Evolutionary conservation across 768 basidiomycete species (phyloP).

Genomic region (Vararia minispora): DNA sequence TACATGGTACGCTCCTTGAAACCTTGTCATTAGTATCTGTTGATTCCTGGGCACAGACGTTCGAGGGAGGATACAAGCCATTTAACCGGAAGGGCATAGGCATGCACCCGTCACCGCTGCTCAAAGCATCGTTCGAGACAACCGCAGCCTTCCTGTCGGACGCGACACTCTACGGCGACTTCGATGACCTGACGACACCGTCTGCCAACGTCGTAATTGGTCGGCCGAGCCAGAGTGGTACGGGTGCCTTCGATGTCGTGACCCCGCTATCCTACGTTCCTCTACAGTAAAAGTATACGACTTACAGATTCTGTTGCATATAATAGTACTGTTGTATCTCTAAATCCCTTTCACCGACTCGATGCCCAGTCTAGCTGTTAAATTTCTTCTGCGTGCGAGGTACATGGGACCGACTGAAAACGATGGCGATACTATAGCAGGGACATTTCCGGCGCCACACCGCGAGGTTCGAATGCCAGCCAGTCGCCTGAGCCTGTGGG

Average conservation of each 20-base stretch:
- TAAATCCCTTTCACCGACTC: no score
- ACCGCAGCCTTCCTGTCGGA: constrained; percentile 87
- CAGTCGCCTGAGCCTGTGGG: constrained; percentile 91
- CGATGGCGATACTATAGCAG: constrained; percentile 9
- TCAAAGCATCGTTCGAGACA: constrained; percentile 97
- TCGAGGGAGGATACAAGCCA: constrained; percentile 95
- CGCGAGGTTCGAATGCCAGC: constrained; percentile 85
- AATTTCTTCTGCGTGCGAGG: no score
- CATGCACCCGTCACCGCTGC: constrained; percentile 84
- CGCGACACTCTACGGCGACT: constrained; percentile 90
- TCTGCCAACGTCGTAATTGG: constrained; percentile 90
- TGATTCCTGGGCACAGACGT: constrained; percentile 55
- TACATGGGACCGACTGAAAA: no score
- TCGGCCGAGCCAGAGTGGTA: constrained; percentile 81
- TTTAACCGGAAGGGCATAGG: constrained; percentile 96
- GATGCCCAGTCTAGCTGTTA: no score
- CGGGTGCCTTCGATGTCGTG: constrained; percentile 86
- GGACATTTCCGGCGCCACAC: constrained; percentile 36
- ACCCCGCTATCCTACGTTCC: no score
- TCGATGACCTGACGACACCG: constrained; percentile 83
- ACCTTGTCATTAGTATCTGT: constrained; percentile 1
- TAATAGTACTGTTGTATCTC: no score
- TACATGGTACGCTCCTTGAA: constrained; percentile 72
- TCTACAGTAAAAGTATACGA: no score
- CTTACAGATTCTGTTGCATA: no score